A percentile compares a stretch with the other conserved stretches of the same genome.
Conservation (phyloP, 2,329 filamentous ascomycete genomes). For the Dichotomopilus funicola region DNA sequence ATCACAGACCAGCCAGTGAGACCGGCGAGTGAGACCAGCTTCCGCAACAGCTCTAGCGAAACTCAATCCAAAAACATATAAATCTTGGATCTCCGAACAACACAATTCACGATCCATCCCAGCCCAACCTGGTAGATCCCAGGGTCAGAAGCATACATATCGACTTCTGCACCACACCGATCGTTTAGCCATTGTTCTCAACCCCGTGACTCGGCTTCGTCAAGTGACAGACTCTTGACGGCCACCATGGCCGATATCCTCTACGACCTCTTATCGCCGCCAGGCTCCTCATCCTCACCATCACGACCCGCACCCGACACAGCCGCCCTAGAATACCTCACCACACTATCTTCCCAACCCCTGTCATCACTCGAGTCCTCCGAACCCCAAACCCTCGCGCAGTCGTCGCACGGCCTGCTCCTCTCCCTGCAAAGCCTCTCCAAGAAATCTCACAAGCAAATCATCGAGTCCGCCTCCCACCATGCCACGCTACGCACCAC, state of each 20-base stretch:
- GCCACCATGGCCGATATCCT: constrained; percentile 62
- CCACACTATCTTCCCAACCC: constrained; percentile 68
- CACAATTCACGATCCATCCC: no score
- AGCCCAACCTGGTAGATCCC: no score
- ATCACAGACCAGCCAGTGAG: no score
- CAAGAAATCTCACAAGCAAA: constrained; percentile 78
- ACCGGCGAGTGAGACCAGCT: no score
- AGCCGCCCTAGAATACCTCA: constrained; percentile 63
- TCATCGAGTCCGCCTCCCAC: constrained; percentile 74
- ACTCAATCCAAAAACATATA: no score
- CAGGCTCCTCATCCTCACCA: constrained; percentile 28
- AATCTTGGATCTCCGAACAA: no score
- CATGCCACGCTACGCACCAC: constrained; percentile 66
- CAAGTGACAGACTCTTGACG: background rate
- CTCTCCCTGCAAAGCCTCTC: constrained; percentile 82
- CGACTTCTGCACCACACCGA: no score
- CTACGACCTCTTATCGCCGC: constrained; percentile 57
- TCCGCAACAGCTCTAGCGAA: no score
- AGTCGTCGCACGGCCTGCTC: constrained; percentile 72
- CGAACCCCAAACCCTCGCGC: constrained; percentile 74
- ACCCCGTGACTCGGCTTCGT: no score
- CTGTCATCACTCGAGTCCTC: constrained; percentile 64
- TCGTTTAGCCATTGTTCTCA: background rate
- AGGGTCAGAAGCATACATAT: no score
- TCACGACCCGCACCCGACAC: constrained; percentile 36